phyloP scores from a whole-genome alignment of 441 rosid species.

The Pelargonium cotyledonis region DNA sequence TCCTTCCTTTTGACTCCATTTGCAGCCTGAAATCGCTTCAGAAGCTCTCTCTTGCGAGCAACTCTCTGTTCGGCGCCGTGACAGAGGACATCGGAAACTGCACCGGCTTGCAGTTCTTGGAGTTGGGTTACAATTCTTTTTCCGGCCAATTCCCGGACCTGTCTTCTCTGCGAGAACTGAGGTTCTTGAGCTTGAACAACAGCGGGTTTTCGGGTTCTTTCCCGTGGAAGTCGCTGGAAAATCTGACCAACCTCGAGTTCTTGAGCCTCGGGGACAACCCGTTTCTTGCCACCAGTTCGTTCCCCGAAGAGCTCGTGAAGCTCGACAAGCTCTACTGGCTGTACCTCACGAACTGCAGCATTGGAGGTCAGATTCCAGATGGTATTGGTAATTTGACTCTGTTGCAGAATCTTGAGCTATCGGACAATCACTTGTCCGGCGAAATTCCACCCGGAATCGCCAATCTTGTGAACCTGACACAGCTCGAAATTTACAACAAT shows the following conservation, averaged over 20 bases:
- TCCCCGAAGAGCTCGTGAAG: constrained; percentile 36
- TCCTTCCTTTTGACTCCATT: constrained; percentile 38
- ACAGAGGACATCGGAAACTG: constrained; percentile 30
- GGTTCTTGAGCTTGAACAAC: constrained; percentile 38
- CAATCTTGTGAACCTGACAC: constrained; percentile 34
- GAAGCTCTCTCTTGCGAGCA: constrained; percentile 41
- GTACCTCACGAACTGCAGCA: constrained; percentile 45
- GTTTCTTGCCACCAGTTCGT: constrained; percentile 28
- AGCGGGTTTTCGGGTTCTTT: constrained; percentile 46
- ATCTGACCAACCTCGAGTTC: constrained; percentile 34
- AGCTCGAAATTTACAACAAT: constrained; percentile 55
- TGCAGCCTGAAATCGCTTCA: constrained; percentile 36
- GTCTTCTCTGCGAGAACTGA: constrained; percentile 30
- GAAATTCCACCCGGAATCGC: constrained; percentile 39
- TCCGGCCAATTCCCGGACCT: constrained; percentile 44
- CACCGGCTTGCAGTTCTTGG: constrained; percentile 30
- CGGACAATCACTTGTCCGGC: constrained; percentile 42
- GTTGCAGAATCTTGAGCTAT: constrained; percentile 45
- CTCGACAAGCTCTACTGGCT: constrained; percentile 44
- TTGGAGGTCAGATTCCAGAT: constrained; percentile 50
- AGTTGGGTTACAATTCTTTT: constrained; percentile 43
- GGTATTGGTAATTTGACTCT: constrained; percentile 33
- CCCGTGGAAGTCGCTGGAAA: constrained; percentile 47
- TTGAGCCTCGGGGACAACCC: constrained; percentile 56
- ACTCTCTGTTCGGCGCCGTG: constrained; percentile 34